Percentiles rank a stretch among this genome's conserved stretches.
phyloP scores from a whole-genome alignment of 371 early-diverging fungal genomes.

The Mucor ambiguus region DNA sequence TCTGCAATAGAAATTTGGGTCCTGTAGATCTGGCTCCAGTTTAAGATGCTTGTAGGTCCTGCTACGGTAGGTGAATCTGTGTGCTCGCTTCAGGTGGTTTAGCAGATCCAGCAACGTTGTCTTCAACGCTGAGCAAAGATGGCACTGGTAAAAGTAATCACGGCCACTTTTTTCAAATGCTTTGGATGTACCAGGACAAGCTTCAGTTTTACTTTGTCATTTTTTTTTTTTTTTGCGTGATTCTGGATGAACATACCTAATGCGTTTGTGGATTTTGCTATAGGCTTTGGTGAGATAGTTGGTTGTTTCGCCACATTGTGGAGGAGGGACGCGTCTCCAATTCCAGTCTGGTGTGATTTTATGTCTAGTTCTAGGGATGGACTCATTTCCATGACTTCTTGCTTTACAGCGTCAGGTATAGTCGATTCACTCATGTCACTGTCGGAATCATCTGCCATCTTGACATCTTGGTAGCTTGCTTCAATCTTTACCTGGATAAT shows the following conservation, averaged over 20 bases:
- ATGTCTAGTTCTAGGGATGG: not conserved
- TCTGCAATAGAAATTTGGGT: not conserved
- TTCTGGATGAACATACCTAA: not conserved
- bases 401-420: not conserved
- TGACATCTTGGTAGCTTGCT: not conserved
- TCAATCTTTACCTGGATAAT: not conserved
- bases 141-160: not conserved
- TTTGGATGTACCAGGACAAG: not conserved
- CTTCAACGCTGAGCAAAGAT: not conserved
- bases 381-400: not conserved
- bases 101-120: not conserved
- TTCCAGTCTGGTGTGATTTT: not conserved
- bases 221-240: no score
- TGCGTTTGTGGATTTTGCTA: not conserved
- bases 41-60: not conserved
- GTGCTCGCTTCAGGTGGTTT: not conserved
- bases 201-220: not conserved
- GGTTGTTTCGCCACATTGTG: not conserved
- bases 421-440: not conserved
- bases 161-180: not conserved
- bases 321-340: not conserved
- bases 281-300: not conserved
- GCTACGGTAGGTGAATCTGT: not conserved
- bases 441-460: not conserved
- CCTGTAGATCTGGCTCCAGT: not conserved